Percentiles rank a stretch among this genome's conserved stretches.
Evolutionary conservation across 1,284 basidiomycete species (phyloP).

Genomic region (Veloboletus limbatus): DNA sequence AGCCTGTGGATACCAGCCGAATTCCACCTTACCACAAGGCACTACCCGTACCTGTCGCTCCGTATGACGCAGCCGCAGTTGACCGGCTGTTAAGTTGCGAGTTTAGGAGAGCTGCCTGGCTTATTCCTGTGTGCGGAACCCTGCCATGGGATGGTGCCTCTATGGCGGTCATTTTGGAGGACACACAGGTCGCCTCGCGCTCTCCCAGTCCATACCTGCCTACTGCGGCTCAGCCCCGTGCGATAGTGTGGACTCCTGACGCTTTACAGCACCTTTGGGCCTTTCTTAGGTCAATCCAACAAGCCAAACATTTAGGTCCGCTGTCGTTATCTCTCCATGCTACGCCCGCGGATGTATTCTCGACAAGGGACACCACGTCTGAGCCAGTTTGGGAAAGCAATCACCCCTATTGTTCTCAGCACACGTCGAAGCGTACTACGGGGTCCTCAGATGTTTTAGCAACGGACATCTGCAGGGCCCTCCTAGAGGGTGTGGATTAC

Average conservation of each 20-base stretch:
- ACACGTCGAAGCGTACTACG: conserved; percentile 6
- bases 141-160: conserved; percentile 52
- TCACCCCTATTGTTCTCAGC: conserved; percentile 12
- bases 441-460: conserved; percentile 11
- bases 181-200: conserved; percentile 13
- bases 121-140: conserved; percentile 59
- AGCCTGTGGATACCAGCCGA: conserved; percentile 19
- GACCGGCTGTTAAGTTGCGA: conserved; percentile 27
- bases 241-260: conserved; percentile 50
- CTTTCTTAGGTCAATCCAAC: conserved; percentile 45
- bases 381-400: conserved; percentile 24
- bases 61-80: conserved; percentile 37
- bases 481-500: conserved; percentile 43
- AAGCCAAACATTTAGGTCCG: conserved; percentile 41
- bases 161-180: conserved; percentile 40
- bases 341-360: conserved; percentile 22
- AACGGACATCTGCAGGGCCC: conserved; percentile 16
- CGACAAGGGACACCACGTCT: conserved; percentile 11
- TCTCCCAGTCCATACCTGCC: conserved; percentile 18
- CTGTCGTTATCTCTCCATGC: conserved; percentile 54
- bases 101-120: conserved; percentile 52
- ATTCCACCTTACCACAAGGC: conserved; percentile 25
- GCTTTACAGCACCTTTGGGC: conserved; percentile 51
- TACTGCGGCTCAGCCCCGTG: conserved; percentile 13
- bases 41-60: conserved; percentile 40